A percentile compares a stretch with the other conserved stretches of the same genome.
These are phyloP conservation scores for Nannochloropsis granulata DNA, from an alignment of 108 stramenopile genomes.

Conservation along the genomic window DNA sequence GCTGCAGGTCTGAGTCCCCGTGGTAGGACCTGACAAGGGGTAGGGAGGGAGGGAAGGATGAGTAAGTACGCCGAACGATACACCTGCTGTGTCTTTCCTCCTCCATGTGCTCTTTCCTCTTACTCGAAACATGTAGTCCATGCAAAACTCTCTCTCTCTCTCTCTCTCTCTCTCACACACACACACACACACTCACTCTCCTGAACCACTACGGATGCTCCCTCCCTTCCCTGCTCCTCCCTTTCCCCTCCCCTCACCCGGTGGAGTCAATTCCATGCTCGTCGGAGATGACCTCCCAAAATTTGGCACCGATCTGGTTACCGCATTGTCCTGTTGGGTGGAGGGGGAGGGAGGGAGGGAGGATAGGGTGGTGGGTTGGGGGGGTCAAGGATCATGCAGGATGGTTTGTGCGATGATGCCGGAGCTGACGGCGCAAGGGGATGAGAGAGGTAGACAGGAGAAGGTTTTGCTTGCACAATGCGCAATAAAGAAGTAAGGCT, in stretches of 20 bases:
- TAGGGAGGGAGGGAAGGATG: neutral
- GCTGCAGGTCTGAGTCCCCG: slow-evolving; percentile 61
- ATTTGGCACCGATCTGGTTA: slow-evolving; percentile 93
- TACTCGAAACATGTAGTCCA: neutral
- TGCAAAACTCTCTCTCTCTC: neutral
- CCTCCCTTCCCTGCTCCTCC: neutral
- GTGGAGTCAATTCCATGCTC: slow-evolving; percentile 53
- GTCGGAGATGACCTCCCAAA: slow-evolving; percentile 64
- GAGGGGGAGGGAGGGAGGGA: neutral
- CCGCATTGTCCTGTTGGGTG: slow-evolving; percentile 53
- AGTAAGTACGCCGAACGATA: no score
- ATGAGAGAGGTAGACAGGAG: neutral
- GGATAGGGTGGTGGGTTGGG: neutral
- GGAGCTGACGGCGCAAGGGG: neutral
- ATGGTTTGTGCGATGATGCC: no score
- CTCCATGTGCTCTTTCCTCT: neutral
- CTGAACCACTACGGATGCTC: no score
- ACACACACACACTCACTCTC: neutral
- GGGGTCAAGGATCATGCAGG: neutral
- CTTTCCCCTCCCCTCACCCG: neutral
- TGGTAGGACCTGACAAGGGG: neutral
- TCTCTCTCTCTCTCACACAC: neutral
- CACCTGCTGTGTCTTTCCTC: neutral
- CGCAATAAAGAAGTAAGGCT: neutral
- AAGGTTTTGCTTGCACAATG: neutral